Base-by-base conservation (phyloP, 1,284 basidiomycete genomes). In the Cerrena zonata region DNA sequence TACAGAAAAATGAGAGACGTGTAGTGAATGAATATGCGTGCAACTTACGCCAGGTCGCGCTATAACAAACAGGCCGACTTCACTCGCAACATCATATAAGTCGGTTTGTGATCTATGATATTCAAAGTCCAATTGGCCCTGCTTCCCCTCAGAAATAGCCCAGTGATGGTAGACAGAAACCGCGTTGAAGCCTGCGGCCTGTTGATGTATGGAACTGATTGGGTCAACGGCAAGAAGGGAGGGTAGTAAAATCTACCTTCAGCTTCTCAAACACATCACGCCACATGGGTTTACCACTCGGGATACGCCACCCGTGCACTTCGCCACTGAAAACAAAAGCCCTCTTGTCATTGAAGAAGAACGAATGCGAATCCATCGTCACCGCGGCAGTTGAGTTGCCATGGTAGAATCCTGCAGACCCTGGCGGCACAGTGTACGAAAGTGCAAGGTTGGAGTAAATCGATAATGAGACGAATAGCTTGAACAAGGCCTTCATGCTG, bases 31-130 rank as follows among this genome's bases (percentile, higher is more conserved):
- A 34, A 27, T 23, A 45, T 7, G 1, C 30, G 10, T 39, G n/a
- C 12, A 12, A 54, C 66, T 59, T 62, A 56, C 64, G 23, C 82
- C 82, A 49, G 85, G 85, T 40, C 85, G 73, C 47, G 84, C 69
- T 44, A 86, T 77, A 39, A 87, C 69, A 71, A 80, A 84, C 10
- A 87, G 64, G 0, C 84, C 85, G 18, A 76, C 78, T 27, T 74
- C 78, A 56, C 73, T 78, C 1, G 82, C 79, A 24, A 79, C 76
- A 46, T 84, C 77, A 53, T 79, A 83, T 44, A 79, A 69, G 15
- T 58, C 62, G 1, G 63, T 61, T 5, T 70, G 58, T 2, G 54
- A 58, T 5, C 56, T 30, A 26, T 43, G 57, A 40, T 53, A 60
- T 52, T 51, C 61, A 23, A 69, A 65, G 36, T 69, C 63, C 21